These are phyloP conservation scores for Blastobotrys terrestris DNA, from an alignment of 805 yeast species.

Conservation along the genomic window DNA sequence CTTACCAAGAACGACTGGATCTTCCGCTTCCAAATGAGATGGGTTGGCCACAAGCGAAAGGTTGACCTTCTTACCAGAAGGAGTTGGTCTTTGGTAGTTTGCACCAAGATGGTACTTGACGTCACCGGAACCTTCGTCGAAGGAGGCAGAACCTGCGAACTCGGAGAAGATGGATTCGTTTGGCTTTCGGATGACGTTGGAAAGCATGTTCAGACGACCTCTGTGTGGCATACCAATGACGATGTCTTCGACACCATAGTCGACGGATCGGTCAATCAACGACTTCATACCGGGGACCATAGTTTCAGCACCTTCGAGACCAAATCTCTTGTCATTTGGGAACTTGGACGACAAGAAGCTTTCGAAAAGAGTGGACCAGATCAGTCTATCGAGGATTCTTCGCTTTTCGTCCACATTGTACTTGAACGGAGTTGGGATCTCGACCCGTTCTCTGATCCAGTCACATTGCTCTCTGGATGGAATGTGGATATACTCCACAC, in stretches of 20 bases:
- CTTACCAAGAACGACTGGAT: slow-evolving; percentile 97
- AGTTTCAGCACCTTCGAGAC: slow-evolving; percentile 97
- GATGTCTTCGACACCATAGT: slow-evolving; percentile 84
- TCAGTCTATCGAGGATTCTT: slow-evolving; percentile 90
- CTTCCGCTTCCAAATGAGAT: slow-evolving; percentile 98
- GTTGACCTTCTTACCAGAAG: slow-evolving; percentile 94
- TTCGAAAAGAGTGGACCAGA: slow-evolving; percentile 96
- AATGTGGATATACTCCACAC: slow-evolving; percentile 94
- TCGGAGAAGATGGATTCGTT: slow-evolving; percentile 96
- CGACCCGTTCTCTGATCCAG: slow-evolving; percentile 96
- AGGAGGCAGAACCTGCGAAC: slow-evolving; percentile 83
- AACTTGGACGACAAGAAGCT: slow-evolving; percentile 87
- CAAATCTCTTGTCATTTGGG: slow-evolving; percentile 98
- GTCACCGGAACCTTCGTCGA: slow-evolving; percentile 98
- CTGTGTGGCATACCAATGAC: slow-evolving; percentile 99
- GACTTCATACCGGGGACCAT: slow-evolving; percentile 97
- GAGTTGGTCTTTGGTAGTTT: slow-evolving; percentile 98
- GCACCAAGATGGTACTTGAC: slow-evolving; percentile 98
- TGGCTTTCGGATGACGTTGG: slow-evolving; percentile 97
- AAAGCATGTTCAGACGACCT: slow-evolving; percentile 96
- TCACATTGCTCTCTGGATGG: slow-evolving; percentile 94
- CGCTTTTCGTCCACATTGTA: slow-evolving; percentile 86
- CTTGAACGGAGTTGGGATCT: slow-evolving; percentile 81
- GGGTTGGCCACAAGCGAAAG: slow-evolving; percentile 97
- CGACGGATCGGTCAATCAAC: slow-evolving; percentile 84